phyloP scores from a whole-genome alignment of 179 eudicot species.

The Spergularia azorica region DNA sequence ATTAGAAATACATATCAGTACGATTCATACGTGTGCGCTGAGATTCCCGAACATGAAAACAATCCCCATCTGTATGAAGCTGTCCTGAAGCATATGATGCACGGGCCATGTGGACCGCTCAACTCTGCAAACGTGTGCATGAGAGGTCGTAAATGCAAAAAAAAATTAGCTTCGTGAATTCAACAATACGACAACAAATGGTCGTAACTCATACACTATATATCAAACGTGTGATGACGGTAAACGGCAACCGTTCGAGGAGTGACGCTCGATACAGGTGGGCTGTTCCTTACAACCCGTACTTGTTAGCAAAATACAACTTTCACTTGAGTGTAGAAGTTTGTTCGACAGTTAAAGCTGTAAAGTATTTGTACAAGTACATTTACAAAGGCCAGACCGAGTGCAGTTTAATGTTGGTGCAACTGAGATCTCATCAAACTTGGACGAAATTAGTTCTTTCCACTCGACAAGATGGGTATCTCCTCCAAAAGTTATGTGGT shows the following conservation, averaged over 20 bases:
- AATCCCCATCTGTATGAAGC: too few relatives aligned
- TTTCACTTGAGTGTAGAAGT: slow-evolving; percentile 11
- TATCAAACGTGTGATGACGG: not conserved
- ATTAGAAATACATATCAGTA: too few relatives aligned
- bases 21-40: too few relatives aligned
- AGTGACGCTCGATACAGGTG: not conserved
- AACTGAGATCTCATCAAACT: too few relatives aligned
- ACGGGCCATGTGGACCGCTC: slow-evolving; percentile 23
- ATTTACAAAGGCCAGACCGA: not conserved
- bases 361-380: slow-evolving; percentile 14
- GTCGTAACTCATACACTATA: not conserved
- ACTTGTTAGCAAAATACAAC: slow-evolving; percentile 2
- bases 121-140: not conserved
- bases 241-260: not conserved
- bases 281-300: slow-evolving; percentile 12
- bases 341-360: slow-evolving; percentile 5
- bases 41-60: too few relatives aligned
- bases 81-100: slow-evolving; percentile 27
- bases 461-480: not conserved
- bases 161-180: not conserved
- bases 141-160: not conserved
- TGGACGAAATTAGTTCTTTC: not conserved
- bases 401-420: not conserved
- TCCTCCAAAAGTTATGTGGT: not conserved
- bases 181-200: not conserved